A percentile compares a stretch with the other conserved stretches of the same genome.
Conservation (phyloP, 192 early-diverging fungal species). For the Coemansia sp. region DNA sequence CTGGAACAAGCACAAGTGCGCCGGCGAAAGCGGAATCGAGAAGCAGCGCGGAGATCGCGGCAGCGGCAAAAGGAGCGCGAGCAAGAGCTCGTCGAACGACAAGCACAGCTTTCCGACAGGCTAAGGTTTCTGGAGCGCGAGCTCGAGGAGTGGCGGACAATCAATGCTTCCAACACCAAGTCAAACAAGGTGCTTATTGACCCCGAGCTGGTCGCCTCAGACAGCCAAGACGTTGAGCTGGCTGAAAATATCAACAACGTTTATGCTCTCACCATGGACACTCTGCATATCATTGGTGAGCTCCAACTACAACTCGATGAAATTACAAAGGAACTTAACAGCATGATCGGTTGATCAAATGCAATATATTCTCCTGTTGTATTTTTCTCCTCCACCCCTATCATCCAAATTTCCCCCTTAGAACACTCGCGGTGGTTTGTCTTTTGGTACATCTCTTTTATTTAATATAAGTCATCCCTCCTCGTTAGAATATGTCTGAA, state of each 20-base stretch:
- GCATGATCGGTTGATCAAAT: conserved; percentile 19
- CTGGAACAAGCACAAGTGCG: conserved; percentile 34
- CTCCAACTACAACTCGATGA: conserved; percentile 46
- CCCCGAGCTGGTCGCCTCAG: conserved; percentile 7
- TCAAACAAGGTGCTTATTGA: conserved; percentile 20
- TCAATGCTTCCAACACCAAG: conserved; percentile 18
- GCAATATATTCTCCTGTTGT: neutral
- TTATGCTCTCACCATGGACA: conserved; percentile 31
- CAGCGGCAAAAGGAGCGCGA: conserved; percentile 39
- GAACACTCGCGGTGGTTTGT: neutral
- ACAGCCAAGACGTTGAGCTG: conserved; percentile 12
- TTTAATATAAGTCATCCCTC: neutral
- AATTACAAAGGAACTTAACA: conserved; percentile 34
- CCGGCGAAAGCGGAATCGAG: conserved; percentile 44
- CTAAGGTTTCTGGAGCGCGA: conserved; percentile 25
- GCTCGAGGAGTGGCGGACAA: conserved; percentile 38
- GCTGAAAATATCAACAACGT: conserved; percentile 39
- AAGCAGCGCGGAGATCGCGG: conserved; percentile 46
- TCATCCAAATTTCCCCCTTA: neutral
- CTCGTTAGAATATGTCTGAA: neutral
- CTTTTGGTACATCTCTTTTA: neutral
- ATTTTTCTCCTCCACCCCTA: no score
- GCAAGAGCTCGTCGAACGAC: conserved; percentile 30
- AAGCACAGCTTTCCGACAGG: conserved; percentile 22
- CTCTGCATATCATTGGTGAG: conserved; percentile 28